phyloP scores from a whole-genome alignment of 1,284 basidiomycete genomes.

The Wolfiporia cocos region DNA sequence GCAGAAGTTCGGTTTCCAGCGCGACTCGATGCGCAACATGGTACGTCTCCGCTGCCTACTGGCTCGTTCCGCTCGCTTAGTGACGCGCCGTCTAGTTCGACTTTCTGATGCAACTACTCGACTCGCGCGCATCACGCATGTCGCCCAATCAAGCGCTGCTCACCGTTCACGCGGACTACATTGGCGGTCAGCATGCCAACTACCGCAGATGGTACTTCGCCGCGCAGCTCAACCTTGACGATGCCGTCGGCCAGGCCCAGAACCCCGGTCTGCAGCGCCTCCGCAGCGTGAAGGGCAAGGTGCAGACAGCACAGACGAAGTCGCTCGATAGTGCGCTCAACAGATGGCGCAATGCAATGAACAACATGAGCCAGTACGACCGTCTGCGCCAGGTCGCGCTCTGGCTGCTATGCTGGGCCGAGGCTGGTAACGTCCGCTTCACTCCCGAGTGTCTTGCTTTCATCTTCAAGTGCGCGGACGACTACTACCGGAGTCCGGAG shows the following conservation, averaged over 20 bases:
- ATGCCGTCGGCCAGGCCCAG: conserved; percentile 93
- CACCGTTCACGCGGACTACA: conserved; percentile 97
- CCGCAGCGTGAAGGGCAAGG: conserved; percentile 70
- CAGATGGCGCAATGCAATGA: conserved; percentile 98
- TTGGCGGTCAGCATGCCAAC: conserved; percentile 95
- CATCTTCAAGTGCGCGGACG: conserved; percentile 99
- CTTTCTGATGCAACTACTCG: conserved; percentile 96
- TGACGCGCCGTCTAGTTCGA: conserved; percentile 63
- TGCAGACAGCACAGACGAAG: conserved; percentile 64
- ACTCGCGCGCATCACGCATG: conserved; percentile 97
- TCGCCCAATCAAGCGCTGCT: conserved; percentile 94
- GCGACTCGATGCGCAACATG: conserved; percentile 90
- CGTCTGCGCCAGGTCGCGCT: conserved; percentile 94
- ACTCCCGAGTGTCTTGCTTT: conserved; percentile 97
- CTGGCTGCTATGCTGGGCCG: conserved; percentile 96
- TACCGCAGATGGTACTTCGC: conserved; percentile 99
- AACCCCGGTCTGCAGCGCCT: conserved; percentile 90
- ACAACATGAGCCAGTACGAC: conserved; percentile 99
- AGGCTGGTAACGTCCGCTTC: conserved; percentile 96
- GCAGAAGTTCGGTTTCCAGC: conserved; percentile 99
- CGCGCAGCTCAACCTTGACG: conserved; percentile 97
- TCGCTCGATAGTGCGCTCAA: conserved; percentile 90
- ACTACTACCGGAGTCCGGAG: conserved; percentile 98
- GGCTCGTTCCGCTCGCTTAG: conserved; percentile 1
- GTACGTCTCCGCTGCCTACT: conserved; percentile 33